Base-by-base conservation (phyloP, 805 yeast genomes). In the Candida palmyrensis region DNA sequence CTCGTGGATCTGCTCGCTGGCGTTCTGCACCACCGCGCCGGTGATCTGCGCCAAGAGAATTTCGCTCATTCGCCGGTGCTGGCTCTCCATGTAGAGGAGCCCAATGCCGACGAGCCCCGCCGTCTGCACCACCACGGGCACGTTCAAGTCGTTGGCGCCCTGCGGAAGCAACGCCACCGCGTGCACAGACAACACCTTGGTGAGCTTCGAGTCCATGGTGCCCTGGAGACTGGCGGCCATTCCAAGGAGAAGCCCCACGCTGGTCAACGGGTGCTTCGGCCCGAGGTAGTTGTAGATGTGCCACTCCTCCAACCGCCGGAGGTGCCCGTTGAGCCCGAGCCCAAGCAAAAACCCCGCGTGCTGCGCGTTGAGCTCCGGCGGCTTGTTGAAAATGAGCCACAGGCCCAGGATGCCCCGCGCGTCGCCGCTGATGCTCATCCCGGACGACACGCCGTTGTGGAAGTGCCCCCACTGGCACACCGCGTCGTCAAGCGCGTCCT, bases 291-390 rank as follows among this genome's bases (percentile, higher is more conserved):
- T 89, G 54, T 87, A 92, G 19, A 90, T 83, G 51, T 89, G 96
- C 97, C 97, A 92, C 54, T 92, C 96, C 48, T 90, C 97, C 17
- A 92, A 59, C 26, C 71, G 68, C 36, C 73, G 77, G 46, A 92
- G 59, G 51, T 89, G 96, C 0, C 97, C 97, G 57, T 86, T 86
- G 19, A 92, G 61, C 0, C 99, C 99, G 17, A 92, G 63, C 0
- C 97, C 98, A 13, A 87, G 59, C n/a, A 92, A 57, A 45, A 92
- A 88, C 0, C 99, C 99, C 15, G 96, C 97, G 62, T 89, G 96
- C 40, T 85, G 89, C 0, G 95, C 73, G 44, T 76, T 78, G 20
- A 83, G 53, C 4, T 62, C 69, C 1, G 72, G 70, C 0, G 96
- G 96, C 44, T 79, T 82, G 45, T 86, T 86, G 52, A 84, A 87